Evolutionary conservation across 177 flowering plant species (phyloP), one percentile per base, ranked within the genome.

Genomic region (Vitis hybrid): DNA sequence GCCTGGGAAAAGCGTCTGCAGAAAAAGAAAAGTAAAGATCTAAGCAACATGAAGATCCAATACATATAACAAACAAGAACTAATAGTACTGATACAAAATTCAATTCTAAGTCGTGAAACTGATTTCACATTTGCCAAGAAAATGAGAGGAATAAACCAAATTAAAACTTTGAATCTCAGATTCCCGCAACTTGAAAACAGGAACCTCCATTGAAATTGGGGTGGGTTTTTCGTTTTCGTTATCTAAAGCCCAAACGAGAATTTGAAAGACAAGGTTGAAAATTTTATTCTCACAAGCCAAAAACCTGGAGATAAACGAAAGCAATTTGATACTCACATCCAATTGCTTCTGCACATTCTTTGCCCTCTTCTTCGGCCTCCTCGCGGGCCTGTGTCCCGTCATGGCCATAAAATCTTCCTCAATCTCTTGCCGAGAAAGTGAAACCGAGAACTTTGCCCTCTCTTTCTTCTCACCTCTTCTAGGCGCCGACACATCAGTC

Each of bases 1-100:
- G 1, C 89, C 93, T 2, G 93, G 93, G 56, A 82, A 84, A 14
- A 84, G 68, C 1, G 78, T 23, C 89, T 89, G 87, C 74, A 68
- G 30, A 66, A 66, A 50, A 50, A 58, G 55, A 19, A 17, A 61
- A 49, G 13, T 17, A 65, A 72, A 54, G 2, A 12, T 40, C 1
- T 40, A 40, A 40, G 8, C 18, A 52, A 52, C 26, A 60, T 7
- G 1, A 30, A 50, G 14, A 50, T 52, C 49, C 2, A 2, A 18
- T 9, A 26, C 11, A 9, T 6, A 12, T n/a, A 64, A 7, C 61
- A 51, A 74, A 17, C 40, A 18, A 18, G 65, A 40, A 52, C 19
- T 19, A 34, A 61, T 52, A 21, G 45, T 5, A 40, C 6, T 7
- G 45, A 40, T 40, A 5, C 56, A 54, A 18, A 51, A 49, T n/a